phyloP scores from a whole-genome alignment of 257 asterid genomes.

The Nicotiana obtusifolia region DNA sequence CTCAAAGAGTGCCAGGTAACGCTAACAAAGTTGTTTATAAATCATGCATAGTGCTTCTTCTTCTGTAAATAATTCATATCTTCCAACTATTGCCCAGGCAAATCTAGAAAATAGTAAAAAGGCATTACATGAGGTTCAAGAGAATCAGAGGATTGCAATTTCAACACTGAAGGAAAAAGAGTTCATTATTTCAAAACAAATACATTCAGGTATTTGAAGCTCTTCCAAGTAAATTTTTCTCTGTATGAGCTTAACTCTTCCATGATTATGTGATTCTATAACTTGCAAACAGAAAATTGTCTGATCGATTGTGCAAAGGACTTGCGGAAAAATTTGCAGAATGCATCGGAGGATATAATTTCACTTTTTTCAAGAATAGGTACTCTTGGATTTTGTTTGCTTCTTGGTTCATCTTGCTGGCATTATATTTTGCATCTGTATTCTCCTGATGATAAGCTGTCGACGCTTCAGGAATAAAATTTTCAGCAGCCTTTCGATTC shows the following conservation, averaged over 20 bases:
- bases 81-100: slow-evolving; percentile 34
- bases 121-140: slow-evolving; percentile 60
- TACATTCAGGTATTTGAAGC: slow-evolving; percentile 49
- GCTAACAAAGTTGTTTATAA: not conserved
- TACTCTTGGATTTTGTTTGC: slow-evolving; percentile 9
- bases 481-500: not conserved
- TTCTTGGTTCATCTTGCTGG: not conserved
- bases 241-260: slow-evolving; percentile 3
- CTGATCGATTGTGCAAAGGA: slow-evolving; percentile 61
- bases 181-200: slow-evolving; percentile 45
- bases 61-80: slow-evolving; percentile 6
- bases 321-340: slow-evolving; percentile 46
- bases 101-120: slow-evolving; percentile 40
- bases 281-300: slow-evolving; percentile 42
- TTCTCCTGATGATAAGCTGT: not conserved
- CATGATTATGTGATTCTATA: slow-evolving; percentile 3
- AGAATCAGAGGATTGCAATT: slow-evolving; percentile 40
- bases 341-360: slow-evolving; percentile 62
- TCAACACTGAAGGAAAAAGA: slow-evolving; percentile 55
- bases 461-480: not conserved
- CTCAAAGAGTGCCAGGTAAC: slow-evolving; percentile 72
- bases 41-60: slow-evolving; percentile 6
- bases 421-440: not conserved
- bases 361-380: slow-evolving; percentile 67
- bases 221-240: not conserved